Evolutionary conservation across 371 early-diverging fungal genomes (phyloP).

Genomic region (Mucor sp.): DNA sequence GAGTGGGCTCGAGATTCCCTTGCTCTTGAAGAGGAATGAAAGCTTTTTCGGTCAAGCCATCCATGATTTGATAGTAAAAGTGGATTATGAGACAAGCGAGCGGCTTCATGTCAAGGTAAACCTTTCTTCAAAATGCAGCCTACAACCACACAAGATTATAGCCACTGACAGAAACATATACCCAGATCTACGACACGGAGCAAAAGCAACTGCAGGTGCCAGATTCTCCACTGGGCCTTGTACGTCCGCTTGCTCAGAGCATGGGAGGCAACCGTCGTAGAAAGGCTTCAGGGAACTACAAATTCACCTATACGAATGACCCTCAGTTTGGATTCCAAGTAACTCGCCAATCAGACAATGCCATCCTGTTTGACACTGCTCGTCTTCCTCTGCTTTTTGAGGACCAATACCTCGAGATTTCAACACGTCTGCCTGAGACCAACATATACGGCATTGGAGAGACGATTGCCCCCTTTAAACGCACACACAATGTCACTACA

Average conservation of each 20-base stretch:
- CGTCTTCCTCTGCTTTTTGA: constrained; percentile 62
- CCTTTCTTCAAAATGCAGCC: not conserved
- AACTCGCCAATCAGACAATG: constrained; percentile 44
- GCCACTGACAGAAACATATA: not conserved
- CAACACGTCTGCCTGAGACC: constrained; percentile 47
- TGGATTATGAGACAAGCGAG: constrained; percentile 49
- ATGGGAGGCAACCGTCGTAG: not conserved
- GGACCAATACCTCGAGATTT: constrained; percentile 68
- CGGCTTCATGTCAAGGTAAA: constrained; percentile 46
- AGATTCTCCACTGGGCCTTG: constrained; percentile 38
- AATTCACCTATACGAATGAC: constrained; percentile 40
- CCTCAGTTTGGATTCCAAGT: constrained; percentile 58
- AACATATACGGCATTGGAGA: constrained; percentile 77
- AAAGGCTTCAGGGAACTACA: constrained; percentile 26
- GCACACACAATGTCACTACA: constrained; percentile 42
- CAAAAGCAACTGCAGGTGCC: constrained; percentile 59
- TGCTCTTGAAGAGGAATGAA: not conserved
- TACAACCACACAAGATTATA: no score
- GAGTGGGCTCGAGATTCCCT: not conserved
- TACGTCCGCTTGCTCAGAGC: constrained; percentile 7
- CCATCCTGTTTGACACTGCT: constrained; percentile 58
- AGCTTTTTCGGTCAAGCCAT: constrained; percentile 42
- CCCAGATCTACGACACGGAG: constrained; percentile 33
- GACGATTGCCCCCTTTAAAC: constrained; percentile 45
- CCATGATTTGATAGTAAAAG: constrained; percentile 33